Conservation (phyloP, 1,139 yeast genomes). For the Pichia norvegensis region DNA sequence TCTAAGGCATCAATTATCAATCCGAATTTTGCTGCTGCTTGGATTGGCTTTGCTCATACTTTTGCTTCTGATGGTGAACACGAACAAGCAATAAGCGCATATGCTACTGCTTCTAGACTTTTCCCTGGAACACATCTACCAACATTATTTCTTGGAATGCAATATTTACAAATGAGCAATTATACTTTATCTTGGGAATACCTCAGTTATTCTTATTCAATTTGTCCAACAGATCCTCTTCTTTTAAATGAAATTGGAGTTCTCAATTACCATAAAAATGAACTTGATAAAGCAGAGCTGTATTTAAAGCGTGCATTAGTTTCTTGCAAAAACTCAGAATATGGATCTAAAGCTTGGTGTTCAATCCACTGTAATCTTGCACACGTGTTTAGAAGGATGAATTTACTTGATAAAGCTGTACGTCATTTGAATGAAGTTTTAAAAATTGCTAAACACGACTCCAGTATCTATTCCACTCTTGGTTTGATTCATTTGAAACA, state of each 20-base stretch:
- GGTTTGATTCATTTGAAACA: slow-evolving; percentile 74
- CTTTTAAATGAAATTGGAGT: slow-evolving; percentile 90
- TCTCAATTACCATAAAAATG: slow-evolving; percentile 68
- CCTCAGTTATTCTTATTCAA: slow-evolving; percentile 61
- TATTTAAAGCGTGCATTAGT: slow-evolving; percentile 66
- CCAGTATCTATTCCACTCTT: slow-evolving; percentile 73
- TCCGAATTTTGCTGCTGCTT: slow-evolving; percentile 90
- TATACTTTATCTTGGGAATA: slow-evolving; percentile 81
- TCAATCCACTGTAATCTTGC: slow-evolving; percentile 87
- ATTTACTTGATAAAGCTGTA: slow-evolving; percentile 57
- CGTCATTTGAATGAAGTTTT: slow-evolving; percentile 71
- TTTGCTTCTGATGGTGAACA: slow-evolving; percentile 98
- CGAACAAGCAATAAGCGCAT: slow-evolving; percentile 96
- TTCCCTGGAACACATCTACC: slow-evolving; percentile 96
- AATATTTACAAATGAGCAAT: slow-evolving; percentile 82
- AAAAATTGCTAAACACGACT: slow-evolving; percentile 60
- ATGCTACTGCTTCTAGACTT: slow-evolving; percentile 87
- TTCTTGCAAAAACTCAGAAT: slow-evolving; percentile 60
- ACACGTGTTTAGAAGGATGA: slow-evolving; percentile 73
- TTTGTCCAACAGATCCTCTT: slow-evolving; percentile 81
- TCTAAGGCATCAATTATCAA: slow-evolving; percentile 83
- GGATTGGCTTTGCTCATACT: slow-evolving; percentile 98
- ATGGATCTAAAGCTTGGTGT: slow-evolving; percentile 79
- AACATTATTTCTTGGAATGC: slow-evolving; percentile 89
- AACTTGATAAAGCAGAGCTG: slow-evolving; percentile 60